Evolutionary conservation across 495 filamentous ascomycete genomes (phyloP), one percentile per base, ranked within the genome.

Genomic region (Paragyromitra xinjiangensis): DNA sequence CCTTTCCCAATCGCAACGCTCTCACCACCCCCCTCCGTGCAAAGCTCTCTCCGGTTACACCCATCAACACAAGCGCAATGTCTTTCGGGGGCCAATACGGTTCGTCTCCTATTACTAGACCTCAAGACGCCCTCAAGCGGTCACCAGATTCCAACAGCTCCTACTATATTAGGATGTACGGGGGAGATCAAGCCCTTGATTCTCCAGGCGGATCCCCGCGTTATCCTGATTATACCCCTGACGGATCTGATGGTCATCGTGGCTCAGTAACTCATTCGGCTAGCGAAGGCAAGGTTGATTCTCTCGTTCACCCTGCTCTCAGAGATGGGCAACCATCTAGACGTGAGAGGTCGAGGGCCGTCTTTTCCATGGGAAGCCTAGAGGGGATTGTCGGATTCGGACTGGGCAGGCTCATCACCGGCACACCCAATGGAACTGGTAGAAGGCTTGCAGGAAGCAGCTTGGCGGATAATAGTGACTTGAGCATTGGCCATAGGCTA

Each of bases 1-100:
- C 77, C 11, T 81, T 81, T 69, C 80, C 80, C 11, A 81, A 81
- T 64, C 80, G 80, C 34, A 82, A 82, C 64, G 79, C 79, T 40
- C 75, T 82, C 44, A 73, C 78, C 34, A 37, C 75, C 29, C 77
- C 77, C 19, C 56, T 44, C 26, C 77, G 74, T 29, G 75, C 77
- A 22, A 78, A 78, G 24, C 39, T 63, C 40, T 78, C 74, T 39
- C 78, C 77, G n/a, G 45, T 68, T 19, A 22, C 78, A 37, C 56
- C 78, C 8, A 77, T 77, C 50, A 77, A 73, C 34, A 61, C 74
- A n/a, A 55, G 69, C 61, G 50, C 69, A 8, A 73, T 77, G 59
- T 59, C 68, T 24, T 73, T 73, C 55, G 45, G n/a, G 58, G 69
- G 69, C 14, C 77, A 68, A 48, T 79, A 80, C 11, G 62, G 70